phyloP scores from a whole-genome alignment of 441 rosid genomes.

The Jatropha podagrica region DNA sequence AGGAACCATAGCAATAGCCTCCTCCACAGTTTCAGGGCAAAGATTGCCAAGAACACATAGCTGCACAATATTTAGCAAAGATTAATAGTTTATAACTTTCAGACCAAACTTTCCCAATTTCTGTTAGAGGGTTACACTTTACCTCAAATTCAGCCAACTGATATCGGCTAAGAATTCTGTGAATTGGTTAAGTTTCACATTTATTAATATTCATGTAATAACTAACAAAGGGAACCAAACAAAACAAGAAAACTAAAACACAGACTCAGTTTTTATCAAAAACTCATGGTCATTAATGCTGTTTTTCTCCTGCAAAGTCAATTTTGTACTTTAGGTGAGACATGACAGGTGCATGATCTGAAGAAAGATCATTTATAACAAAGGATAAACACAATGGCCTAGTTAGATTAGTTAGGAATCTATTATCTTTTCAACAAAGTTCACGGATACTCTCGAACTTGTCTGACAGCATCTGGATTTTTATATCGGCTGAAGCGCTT shows the following conservation, averaged over 20 bases:
- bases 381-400: neutral
- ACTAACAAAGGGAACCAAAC: neutral
- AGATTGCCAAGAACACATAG: constrained; percentile 96
- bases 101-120: constrained; percentile 6
- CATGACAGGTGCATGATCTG: too few relatives aligned
- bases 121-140: constrained; percentile 14
- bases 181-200: constrained; percentile 48
- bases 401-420: neutral
- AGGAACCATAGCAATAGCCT: constrained; percentile 93
- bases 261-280: neutral
- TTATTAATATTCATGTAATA: neutral
- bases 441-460: constrained; percentile 94
- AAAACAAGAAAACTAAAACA: neutral
- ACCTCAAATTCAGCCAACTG: constrained; percentile 96
- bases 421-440: constrained; percentile 2
- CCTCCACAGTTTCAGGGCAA: constrained; percentile 94
- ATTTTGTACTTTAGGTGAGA: neutral
- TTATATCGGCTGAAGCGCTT: constrained; percentile 96
- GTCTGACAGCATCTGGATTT: constrained; percentile 95
- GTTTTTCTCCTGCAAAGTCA: neutral
- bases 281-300: neutral
- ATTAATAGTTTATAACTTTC: neutral
- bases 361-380: neutral
- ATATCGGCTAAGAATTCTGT: constrained; percentile 80
- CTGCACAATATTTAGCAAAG: constrained; percentile 35